Conservation (phyloP, 371 early-diverging fungal species). For the Capillidium rhysosporum region DNA sequence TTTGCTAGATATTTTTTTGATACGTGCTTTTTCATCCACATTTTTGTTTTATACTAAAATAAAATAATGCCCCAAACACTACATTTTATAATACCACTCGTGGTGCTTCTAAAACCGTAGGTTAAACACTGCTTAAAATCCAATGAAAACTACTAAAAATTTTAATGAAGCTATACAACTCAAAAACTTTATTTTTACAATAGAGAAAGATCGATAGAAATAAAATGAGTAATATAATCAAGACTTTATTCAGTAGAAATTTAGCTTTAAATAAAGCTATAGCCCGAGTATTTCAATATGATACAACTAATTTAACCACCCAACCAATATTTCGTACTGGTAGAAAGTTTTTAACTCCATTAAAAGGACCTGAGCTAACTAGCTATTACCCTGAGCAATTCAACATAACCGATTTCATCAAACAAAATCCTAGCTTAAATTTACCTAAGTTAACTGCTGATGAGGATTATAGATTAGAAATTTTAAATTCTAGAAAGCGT, state of each 20-base stretch:
- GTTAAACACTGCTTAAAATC: no score
- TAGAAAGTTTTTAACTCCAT: slow-evolving; percentile 1
- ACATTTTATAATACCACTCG: no score
- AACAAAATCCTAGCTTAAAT: not conserved
- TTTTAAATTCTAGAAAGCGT: not conserved
- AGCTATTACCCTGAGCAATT: slow-evolving; percentile 5
- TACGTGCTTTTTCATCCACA: no score
- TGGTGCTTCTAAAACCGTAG: no score
- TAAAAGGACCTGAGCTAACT: not conserved
- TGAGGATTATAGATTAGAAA: slow-evolving; percentile 3
- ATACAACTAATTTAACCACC: not conserved
- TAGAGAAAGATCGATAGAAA: no score
- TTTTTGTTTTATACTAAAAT: no score
- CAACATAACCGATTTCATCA: not conserved
- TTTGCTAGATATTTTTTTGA: no score
- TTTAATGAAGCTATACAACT: no score
- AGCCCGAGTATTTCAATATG: not conserved
- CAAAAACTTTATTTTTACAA: no score
- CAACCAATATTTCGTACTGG: not conserved
- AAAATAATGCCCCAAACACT: no score
- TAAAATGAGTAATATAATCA: not conserved
- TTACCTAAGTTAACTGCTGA: not conserved
- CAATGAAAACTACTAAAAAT: no score
- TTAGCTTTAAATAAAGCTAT: slow-evolving; percentile 1
- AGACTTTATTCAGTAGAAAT: not conserved